These are phyloP conservation scores for Rutstroemia sp. DNA, from an alignment of 2,329 filamentous ascomycete genomes.

Conservation along the genomic window DNA sequence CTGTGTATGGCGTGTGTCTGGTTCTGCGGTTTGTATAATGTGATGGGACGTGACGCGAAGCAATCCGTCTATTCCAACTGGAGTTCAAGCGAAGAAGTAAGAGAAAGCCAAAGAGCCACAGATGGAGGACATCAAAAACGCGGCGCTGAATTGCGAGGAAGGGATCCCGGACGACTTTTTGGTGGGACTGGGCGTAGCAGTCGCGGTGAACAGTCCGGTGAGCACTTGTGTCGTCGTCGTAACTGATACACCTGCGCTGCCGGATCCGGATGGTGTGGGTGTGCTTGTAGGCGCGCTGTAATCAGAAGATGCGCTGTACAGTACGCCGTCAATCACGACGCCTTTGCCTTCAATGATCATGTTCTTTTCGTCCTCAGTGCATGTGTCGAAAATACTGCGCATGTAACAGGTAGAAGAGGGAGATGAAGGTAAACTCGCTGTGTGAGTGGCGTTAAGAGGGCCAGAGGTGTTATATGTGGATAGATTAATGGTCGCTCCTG, in stretches of 20 bases:
- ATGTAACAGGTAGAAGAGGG: conserved; percentile 53
- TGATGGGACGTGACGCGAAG: too few species aligned
- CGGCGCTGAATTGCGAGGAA: not conserved
- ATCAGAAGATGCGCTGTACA: conserved; percentile 38
- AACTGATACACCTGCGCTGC: conserved; percentile 16
- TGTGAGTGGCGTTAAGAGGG: conserved; percentile 47
- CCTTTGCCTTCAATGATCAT: conserved; percentile 44
- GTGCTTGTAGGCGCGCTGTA: conserved; percentile 29
- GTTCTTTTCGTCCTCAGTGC: conserved; percentile 41
- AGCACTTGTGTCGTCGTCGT: conserved; percentile 27
- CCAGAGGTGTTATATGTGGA: conserved; percentile 50
- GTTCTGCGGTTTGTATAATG: too few species aligned
- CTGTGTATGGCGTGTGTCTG: too few species aligned
- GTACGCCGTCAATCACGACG: conserved; percentile 52
- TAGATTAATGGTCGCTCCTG: conserved; percentile 44
- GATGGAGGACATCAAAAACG: not conserved
- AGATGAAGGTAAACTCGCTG: conserved; percentile 42
- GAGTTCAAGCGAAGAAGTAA: not conserved
- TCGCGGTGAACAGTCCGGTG: conserved; percentile 29
- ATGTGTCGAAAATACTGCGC: conserved; percentile 46
- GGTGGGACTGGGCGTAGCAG: conserved; percentile 23
- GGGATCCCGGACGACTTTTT: conserved; percentile 6
- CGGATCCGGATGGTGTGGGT: conserved; percentile 8
- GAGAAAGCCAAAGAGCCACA: not conserved
- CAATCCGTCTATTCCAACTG: too few species aligned